phyloP scores from a whole-genome alignment of 1,139 yeast genomes.

The Pichia sp. region DNA sequence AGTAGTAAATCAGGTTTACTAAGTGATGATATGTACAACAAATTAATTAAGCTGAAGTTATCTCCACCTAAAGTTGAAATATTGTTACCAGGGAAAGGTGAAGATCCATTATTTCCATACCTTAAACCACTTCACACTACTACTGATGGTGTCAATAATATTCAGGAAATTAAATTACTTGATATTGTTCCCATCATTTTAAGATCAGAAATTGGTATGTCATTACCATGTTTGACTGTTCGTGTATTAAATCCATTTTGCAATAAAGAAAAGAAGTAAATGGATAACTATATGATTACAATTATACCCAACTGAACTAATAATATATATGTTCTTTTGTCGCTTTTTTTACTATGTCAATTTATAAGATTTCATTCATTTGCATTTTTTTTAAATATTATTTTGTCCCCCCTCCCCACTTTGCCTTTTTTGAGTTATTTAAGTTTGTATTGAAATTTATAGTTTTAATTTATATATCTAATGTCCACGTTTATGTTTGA shows the following conservation, averaged over 20 bases:
- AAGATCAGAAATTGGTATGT: constrained; percentile 92
- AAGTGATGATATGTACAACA: constrained; percentile 40
- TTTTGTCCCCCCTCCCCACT: too few species aligned
- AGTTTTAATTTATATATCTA: too few species aligned
- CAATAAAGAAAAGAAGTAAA: constrained; percentile 11
- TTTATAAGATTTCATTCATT: too few species aligned
- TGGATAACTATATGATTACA: not conserved
- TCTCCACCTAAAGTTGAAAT: constrained; percentile 45
- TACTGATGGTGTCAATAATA: constrained; percentile 52
- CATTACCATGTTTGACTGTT: constrained; percentile 89
- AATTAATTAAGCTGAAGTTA: constrained; percentile 46
- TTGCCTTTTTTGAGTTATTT: too few species aligned
- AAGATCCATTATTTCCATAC: constrained; percentile 48
- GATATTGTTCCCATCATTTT: constrained; percentile 76
- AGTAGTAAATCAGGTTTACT: constrained; percentile 33
- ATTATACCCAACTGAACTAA: not conserved
- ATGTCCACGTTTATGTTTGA: too few species aligned
- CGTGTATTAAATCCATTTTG: constrained; percentile 85
- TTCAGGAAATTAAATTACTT: constrained; percentile 79
- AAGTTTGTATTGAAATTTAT: too few species aligned
- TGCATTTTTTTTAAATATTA: too few species aligned
- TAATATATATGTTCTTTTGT: not conserved
- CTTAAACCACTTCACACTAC: constrained; percentile 51
- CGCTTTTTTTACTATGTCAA: too few species aligned
- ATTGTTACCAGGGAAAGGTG: constrained; percentile 31